Evolutionary conservation across 2,329 filamentous ascomycete species (phyloP), one percentile per base, ranked within the genome.

Genomic region (Botrytis fragariae): DNA sequence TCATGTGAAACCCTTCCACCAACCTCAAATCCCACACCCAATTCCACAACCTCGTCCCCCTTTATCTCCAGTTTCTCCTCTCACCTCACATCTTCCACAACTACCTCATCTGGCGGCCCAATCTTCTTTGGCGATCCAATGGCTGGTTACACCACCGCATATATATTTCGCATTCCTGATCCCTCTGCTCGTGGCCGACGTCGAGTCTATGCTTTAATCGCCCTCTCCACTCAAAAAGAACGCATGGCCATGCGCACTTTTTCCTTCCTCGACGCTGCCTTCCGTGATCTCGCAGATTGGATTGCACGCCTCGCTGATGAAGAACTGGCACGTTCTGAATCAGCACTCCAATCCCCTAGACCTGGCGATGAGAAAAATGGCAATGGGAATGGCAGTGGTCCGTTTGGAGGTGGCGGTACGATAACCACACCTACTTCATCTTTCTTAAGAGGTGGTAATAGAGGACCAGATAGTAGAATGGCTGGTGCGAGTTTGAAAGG

Each of bases 101-200:
- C 87, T 72, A 83, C 87, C 54, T 84, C 89, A 25, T 89, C 88
- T 4, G 90, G 89, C 4, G 90, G 90, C 0, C 89, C 90, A 44
- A 90, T 92, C 71, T 91, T 92, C 80, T 92, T 92, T 74, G 90
- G 90, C 44, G 90, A 92, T 78, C 85, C 88, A 1, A 80, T 87
- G 0, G 87, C 89, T 1, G 90, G 90, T 44, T 92, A 91, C 81
- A 92, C 90, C 0, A 92, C 90, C 0, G 90, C 90, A 22, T 92
- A 91, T 81, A 90, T 92, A 76, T 92, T 92, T 79, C 89, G 90
- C 39, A 90, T 92, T 60, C 88, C 90, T 10, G 90, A 92, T 79
- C 84, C 91, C 51, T 89, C 91, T 75, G 90, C 90, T 22, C 88
- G 90, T 20, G 90, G 90, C 7, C 88, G 91, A 77, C 90, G 90